A percentile compares a stretch with the other conserved stretches of the same genome.
Conservation (phyloP, 2,329 filamentous ascomycete genomes). For the Nigrospora osmanthi region DNA sequence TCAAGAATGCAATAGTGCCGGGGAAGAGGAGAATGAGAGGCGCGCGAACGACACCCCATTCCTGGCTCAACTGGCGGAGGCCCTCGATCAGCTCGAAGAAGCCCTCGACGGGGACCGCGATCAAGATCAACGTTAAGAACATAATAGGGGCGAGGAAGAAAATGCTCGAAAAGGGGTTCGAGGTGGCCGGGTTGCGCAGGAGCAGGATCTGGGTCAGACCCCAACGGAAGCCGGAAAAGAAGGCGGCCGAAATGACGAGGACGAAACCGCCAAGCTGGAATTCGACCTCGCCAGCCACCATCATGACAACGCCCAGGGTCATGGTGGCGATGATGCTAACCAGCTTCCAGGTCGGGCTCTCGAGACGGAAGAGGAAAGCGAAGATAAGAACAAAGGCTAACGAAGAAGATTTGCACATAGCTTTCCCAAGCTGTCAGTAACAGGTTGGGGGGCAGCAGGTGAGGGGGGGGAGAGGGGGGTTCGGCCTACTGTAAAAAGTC, state of each 20-base stretch:
- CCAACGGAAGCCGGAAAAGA: conserved; percentile 97
- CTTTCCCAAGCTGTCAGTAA: conserved; percentile 28
- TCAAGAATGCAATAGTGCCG: conserved; percentile 83
- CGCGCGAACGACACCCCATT: conserved; percentile 60
- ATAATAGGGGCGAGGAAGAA: conserved; percentile 97
- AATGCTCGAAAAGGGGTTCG: conserved; percentile 93
- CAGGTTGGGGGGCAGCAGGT: conserved; percentile 3
- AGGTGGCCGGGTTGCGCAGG: conserved; percentile 86
- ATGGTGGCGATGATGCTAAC: conserved; percentile 84
- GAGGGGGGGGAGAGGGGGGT: background rate
- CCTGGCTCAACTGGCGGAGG: conserved; percentile 51
- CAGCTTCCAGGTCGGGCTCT: conserved; percentile 77
- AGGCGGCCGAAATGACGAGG: conserved; percentile 86
- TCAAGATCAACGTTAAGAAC: conserved; percentile 73
- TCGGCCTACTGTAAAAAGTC: conserved; percentile 77
- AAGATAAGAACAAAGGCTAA: conserved; percentile 93
- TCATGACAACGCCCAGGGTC: conserved; percentile 91
- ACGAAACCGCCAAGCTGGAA: conserved; percentile 83
- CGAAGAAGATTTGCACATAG: conserved; percentile 98
- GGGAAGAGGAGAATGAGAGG: conserved; percentile 79
- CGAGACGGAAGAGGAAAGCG: conserved; percentile 87
- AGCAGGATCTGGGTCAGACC: conserved; percentile 96
- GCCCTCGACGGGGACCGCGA: conserved; percentile 84
- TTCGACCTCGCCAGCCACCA: conserved; percentile 91
- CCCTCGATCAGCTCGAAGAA: conserved; percentile 60